Evolutionary conservation across 2,329 filamentous ascomycete species (phyloP).

Genomic region (Cadophora sp.): DNA sequence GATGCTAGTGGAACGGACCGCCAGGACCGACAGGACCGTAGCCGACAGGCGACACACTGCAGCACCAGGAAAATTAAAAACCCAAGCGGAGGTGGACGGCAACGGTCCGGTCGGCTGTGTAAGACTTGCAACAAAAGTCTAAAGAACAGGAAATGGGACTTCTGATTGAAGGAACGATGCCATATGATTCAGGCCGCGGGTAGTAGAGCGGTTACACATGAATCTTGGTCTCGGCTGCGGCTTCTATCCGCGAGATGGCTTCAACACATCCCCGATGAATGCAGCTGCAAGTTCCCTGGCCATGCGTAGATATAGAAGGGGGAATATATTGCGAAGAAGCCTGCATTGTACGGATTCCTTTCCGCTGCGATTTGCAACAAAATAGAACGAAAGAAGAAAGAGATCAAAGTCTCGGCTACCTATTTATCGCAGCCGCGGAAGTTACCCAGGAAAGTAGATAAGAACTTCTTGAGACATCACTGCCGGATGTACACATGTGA

Average conservation of each 20-base stretch:
- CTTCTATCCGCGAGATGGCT: conserved; percentile 7
- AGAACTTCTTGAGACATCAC: too few species aligned
- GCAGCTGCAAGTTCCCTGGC: too few species aligned
- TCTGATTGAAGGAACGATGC: neutral
- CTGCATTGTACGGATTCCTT: too few species aligned
- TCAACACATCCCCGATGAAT: too few species aligned
- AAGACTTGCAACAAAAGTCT: conserved; percentile 5
- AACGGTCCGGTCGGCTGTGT: conserved; percentile 5
- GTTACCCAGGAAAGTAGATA: too few species aligned
- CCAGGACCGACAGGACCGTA: conserved; percentile 5
- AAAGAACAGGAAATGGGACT: neutral
- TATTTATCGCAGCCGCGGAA: too few species aligned
- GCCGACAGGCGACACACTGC: neutral
- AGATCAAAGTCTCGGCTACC: too few species aligned
- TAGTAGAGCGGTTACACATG: neutral
- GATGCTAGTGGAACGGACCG: conserved; percentile 8
- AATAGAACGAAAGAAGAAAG: too few species aligned
- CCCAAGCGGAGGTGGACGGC: neutral
- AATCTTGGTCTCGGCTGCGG: neutral
- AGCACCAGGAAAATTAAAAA: neutral
- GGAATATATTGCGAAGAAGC: too few species aligned
- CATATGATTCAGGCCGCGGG: neutral
- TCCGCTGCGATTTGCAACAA: conserved; percentile 5
- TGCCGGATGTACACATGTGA: neutral
- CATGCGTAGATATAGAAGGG: too few species aligned